phyloP scores from a whole-genome alignment of 2,329 filamentous ascomycete genomes.

The Aureobasidium sp. region DNA sequence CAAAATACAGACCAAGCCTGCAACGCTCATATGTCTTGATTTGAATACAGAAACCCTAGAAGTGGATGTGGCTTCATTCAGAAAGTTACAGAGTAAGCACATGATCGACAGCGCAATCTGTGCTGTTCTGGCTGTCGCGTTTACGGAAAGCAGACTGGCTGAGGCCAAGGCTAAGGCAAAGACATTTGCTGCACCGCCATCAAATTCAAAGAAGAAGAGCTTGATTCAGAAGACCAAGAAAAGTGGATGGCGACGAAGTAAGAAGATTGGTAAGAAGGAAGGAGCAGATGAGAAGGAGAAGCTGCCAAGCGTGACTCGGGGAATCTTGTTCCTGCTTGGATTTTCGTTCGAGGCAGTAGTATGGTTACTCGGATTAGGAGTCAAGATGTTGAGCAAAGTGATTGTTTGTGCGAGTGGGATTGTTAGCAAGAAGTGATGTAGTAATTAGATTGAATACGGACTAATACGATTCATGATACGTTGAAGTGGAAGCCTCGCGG shows the following conservation, averaged over 20 bases:
- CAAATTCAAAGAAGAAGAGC: constrained; percentile 8
- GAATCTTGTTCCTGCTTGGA: constrained; percentile 42
- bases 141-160: constrained; percentile 45
- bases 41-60: constrained; percentile 45
- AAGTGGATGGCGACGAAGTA: constrained; percentile 3
- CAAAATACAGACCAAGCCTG: constrained; percentile 41
- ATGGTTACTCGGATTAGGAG: constrained; percentile 43
- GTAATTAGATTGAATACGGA: neutral
- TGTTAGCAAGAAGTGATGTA: constrained; percentile 32
- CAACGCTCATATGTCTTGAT: constrained; percentile 49
- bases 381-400: constrained; percentile 46
- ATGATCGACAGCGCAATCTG: constrained; percentile 50
- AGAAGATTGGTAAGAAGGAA: constrained; percentile 24
- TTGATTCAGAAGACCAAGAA: constrained; percentile 9
- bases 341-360: constrained; percentile 48
- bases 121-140: constrained; percentile 49
- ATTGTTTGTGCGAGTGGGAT: constrained; percentile 42
- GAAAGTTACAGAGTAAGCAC: constrained; percentile 48
- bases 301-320: constrained; percentile 43
- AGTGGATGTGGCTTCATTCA: constrained; percentile 49
- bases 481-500: constrained; percentile 13
- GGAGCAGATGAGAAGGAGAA: constrained; percentile 28
- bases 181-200: constrained; percentile 20
- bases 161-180: constrained; percentile 19
- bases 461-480: constrained; percentile 8